Evolutionary conservation across 768 basidiomycete genomes (phyloP), one percentile per base, ranked within the genome.

Genomic region (Pisolithus marmoratus): DNA sequence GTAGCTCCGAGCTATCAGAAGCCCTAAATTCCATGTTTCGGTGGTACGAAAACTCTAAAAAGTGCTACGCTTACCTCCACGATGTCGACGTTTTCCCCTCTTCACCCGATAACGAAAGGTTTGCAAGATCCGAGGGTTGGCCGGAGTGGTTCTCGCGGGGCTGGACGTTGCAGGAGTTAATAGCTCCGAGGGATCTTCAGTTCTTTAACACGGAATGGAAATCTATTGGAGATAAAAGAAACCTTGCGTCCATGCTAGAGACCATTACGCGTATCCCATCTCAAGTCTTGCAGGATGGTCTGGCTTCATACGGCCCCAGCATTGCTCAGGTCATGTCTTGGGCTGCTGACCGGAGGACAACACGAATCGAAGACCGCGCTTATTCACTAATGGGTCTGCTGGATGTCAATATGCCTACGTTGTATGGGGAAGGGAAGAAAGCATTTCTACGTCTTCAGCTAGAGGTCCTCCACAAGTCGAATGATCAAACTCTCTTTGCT

Each of bases 1-100:
- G 57, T 40, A 61, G 60, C 36, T 44, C 60, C 2, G 59, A 61
- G 24, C 48, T 60, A 20, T 52, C 51, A 5, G 60, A 60, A 24
- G 57, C 60, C n/a, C 9, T 24, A 11, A 41, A 51, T 42, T 58
- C 60, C 14, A 58, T 60, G 60, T 56, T 52, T 29, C 27, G 26
- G n/a, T 61, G 59, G 60, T 60, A 61, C 46, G 24, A 53, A 15
- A 51, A 54, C 20, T 46, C 60, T 6, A 37, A 49, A 22, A 50
- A 56, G 19, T 60, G 60, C 42, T 48, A 54, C 23, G 56, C 51
- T 11, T 58, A 60, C 50, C 48, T 61, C 44, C 48, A 50, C 26
- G 55, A 54, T 40, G 44, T 56, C 12, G 26, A n/a, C 8, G 24
- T 19, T 19, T n/a, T 27, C 27, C 44, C 17, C 12, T 5, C 11